Evolutionary conservation across 805 yeast species (phyloP), one percentile per base, ranked within the genome.

Genomic region (Isabelozyma gotoi): DNA sequence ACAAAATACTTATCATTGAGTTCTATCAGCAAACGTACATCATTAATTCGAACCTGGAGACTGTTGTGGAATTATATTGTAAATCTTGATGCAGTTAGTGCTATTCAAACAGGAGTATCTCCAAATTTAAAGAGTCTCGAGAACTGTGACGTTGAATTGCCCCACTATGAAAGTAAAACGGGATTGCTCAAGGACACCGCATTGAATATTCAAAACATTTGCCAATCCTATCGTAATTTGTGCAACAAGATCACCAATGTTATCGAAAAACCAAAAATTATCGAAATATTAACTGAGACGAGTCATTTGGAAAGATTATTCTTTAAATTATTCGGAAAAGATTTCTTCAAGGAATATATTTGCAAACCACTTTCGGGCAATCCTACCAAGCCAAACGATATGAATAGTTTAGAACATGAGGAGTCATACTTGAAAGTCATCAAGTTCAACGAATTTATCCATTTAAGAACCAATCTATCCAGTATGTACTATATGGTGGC

Each of bases 401-500:
- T 48, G 5, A 45, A 42, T n/a, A 53, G 57, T 35, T 32, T 16
- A 12, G 64, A 60, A 36, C 65, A 61, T 46, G 65, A 67, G 33
- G 57, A 56, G 16, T 45, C 60, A 7, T 56, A 48, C 29, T 41
- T 69, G 40, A 71, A 70, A 48, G 76, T 70, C 5, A 48, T 59
- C 17, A 65, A 65, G 38, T 71, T 60, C 48, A 52, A 60, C 20
- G 21, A 53, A n/a, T 71, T 71, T 45, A 61, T 69, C 35, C 65
- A 62, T 43, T 53, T 70, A 39, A 52, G 76, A 33, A 64, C 74
- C 3, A 68, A 68, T 44, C 50, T 71, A 36, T 67, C 73, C 10
- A 63, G 73, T 33, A 59, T 71, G 46, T 71, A 71, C 49, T 70
- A 63, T 41, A 60, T 63, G 57, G 62, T 71, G 37, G 71, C 71